Evolutionary conservation across 129 eudicot genomes (phyloP).

Genomic region (sunflower (Helianthus annuus)): HanXRQr2.0-SUNRISE NC_035434.2:162455321-162455820

Average conservation of each 20-base stretch:
- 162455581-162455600: slow-evolving; percentile 37
- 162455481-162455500: slow-evolving; percentile 42
- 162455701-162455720: slow-evolving; percentile 4
- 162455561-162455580: slow-evolving; percentile 29
- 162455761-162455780: too few relatives aligned
- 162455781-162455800: too few relatives aligned
- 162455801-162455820: too few relatives aligned
- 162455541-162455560: slow-evolving; percentile 12
- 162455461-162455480: slow-evolving; percentile 18
- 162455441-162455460: slow-evolving; percentile 30
- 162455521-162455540: background rate
- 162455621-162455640: slow-evolving; percentile 27
- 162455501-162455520: slow-evolving; percentile 38
- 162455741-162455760: too few relatives aligned
- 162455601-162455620: slow-evolving; percentile 29
- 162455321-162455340: slow-evolving; percentile 54
- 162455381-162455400: slow-evolving; percentile 7
- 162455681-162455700: slow-evolving; percentile 17
- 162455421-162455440: slow-evolving; percentile 34
- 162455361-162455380: slow-evolving; percentile 21
- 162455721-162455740: background rate
- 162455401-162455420: background rate
- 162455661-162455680: slow-evolving; percentile 18
- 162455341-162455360: slow-evolving; percentile 43
- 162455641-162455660: slow-evolving; percentile 23